These are phyloP conservation scores for Pseudodiploospora longispora DNA, from an alignment of 2,329 filamentous ascomycete genomes.

Conservation along the genomic window DNA sequence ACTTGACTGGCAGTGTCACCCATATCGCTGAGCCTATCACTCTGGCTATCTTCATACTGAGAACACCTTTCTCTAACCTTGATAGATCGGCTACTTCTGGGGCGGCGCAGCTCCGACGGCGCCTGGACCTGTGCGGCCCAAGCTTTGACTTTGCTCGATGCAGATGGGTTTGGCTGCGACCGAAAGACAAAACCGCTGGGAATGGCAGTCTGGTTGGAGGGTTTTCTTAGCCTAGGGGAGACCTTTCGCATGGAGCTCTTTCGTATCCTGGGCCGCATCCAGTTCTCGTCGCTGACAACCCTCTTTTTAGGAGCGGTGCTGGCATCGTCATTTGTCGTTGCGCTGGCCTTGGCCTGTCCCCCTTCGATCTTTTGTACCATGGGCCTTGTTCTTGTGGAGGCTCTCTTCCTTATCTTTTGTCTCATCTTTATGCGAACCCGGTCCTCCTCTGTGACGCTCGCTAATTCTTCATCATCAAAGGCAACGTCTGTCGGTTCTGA, in stretches of 20 bases:
- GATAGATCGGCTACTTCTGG: slow-evolving; percentile 28
- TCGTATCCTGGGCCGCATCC: slow-evolving; percentile 57
- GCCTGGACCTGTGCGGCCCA: slow-evolving; percentile 53
- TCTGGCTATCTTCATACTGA: slow-evolving; percentile 18
- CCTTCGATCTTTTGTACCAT: slow-evolving; percentile 2
- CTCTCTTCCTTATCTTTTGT: slow-evolving; percentile 31
- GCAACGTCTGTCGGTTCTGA: slow-evolving; percentile 55
- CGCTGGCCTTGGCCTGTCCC: slow-evolving; percentile 18
- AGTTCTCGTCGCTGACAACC: slow-evolving; percentile 88
- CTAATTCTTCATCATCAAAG: slow-evolving; percentile 46
- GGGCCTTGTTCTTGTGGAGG: slow-evolving; percentile 21
- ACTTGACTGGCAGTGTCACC: slow-evolving; percentile 20
- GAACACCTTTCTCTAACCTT: slow-evolving; percentile 24
- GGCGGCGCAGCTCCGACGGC: slow-evolving; percentile 7
- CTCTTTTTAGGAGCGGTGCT: slow-evolving; percentile 69
- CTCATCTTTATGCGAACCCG: slow-evolving; percentile 48
- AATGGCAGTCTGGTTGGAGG: slow-evolving; percentile 27
- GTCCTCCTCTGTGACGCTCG: slow-evolving; percentile 54
- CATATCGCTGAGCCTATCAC: slow-evolving; percentile 19
- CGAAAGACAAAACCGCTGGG: slow-evolving; percentile 51
- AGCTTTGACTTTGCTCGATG: slow-evolving; percentile 52
- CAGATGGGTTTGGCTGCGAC: slow-evolving; percentile 45
- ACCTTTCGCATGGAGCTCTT: slow-evolving; percentile 37
- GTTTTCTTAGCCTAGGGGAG: slow-evolving; percentile 27
- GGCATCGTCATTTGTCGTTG: slow-evolving; percentile 12